Percentiles rank a stretch among this genome's conserved stretches.
phyloP scores from a whole-genome alignment of 2,329 filamentous ascomycete species.

The Pseudogymnoascus sp. region DNA sequence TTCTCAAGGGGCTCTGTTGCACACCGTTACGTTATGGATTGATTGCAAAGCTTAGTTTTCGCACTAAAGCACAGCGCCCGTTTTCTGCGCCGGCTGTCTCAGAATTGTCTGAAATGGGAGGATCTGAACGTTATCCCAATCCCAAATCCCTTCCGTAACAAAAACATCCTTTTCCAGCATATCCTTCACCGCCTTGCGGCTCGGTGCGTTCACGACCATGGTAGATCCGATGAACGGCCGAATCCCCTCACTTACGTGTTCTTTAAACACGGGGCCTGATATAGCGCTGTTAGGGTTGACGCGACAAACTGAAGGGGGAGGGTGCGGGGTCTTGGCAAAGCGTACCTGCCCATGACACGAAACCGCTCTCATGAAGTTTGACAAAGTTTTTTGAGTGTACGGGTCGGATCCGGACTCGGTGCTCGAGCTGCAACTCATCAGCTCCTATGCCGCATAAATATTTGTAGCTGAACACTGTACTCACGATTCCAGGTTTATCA shows the following conservation, averaged over 20 bases:
- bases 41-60: background rate
- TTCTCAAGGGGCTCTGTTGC: background rate
- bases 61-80: background rate
- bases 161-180: constrained; percentile 68
- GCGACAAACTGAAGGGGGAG: background rate
- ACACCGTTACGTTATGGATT: background rate
- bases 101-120: constrained; percentile 2
- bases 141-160: constrained; percentile 66
- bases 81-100: background rate
- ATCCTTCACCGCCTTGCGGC: constrained; percentile 61
- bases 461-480: background rate
- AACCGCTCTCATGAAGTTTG: background rate
- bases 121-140: constrained; percentile 54
- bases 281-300: background rate
- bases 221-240: constrained; percentile 57
- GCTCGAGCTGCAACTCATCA: background rate
- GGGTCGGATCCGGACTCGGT: background rate
- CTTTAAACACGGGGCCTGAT: background rate
- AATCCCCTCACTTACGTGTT: background rate
- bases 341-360: background rate
- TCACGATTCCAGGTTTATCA: background rate
- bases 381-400: background rate
- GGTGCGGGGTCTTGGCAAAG: background rate
- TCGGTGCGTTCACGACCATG: constrained; percentile 58
- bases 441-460: background rate